A percentile compares a stretch with the other conserved stretches of the same genome.
These are phyloP conservation scores for Brassica hybrid DNA, from an alignment of 441 rosid genomes.

Conservation along the genomic window DNA sequence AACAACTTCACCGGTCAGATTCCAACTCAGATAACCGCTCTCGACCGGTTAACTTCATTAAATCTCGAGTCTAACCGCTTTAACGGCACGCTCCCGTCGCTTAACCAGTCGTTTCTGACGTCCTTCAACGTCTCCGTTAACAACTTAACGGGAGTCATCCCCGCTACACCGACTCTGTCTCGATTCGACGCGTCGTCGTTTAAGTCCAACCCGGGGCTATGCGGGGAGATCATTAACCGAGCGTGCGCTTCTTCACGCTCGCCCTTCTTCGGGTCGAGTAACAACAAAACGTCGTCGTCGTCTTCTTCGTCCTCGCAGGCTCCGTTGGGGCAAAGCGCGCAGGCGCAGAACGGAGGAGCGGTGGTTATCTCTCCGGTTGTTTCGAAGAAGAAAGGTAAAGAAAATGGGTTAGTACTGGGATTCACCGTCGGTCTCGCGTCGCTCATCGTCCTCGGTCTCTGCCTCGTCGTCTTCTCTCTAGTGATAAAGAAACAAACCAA, in stretches of 20 bases:
- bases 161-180: conserved; percentile 65
- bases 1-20: conserved; percentile 61
- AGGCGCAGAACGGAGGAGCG: conserved; percentile 54
- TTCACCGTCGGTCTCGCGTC: conserved; percentile 56
- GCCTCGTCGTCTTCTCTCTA: conserved; percentile 49
- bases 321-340: conserved; percentile 66
- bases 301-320: conserved; percentile 24
- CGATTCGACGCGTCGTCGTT: conserved; percentile 68
- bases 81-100: conserved; percentile 67
- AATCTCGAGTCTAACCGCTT: conserved; percentile 68
- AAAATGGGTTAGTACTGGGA: conserved; percentile 50
- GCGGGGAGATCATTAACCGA: conserved; percentile 73
- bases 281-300: conserved; percentile 42
- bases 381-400: conserved; percentile 46
- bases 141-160: conserved; percentile 72
- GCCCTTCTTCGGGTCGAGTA: conserved; percentile 65
- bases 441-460: conserved; percentile 50
- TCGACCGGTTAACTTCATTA: conserved; percentile 62
- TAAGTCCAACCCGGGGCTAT: conserved; percentile 63
- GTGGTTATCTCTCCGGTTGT: conserved; percentile 59
- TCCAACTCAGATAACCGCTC: conserved; percentile 55
- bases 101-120: conserved; percentile 63
- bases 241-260: conserved; percentile 61
- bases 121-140: conserved; percentile 75
- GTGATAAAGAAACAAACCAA: conserved; percentile 49